Evolutionary conservation across 1,284 basidiomycete genomes (phyloP), one percentile per base, ranked within the genome.

Genomic region (Pseudozyma sp.): DNA sequence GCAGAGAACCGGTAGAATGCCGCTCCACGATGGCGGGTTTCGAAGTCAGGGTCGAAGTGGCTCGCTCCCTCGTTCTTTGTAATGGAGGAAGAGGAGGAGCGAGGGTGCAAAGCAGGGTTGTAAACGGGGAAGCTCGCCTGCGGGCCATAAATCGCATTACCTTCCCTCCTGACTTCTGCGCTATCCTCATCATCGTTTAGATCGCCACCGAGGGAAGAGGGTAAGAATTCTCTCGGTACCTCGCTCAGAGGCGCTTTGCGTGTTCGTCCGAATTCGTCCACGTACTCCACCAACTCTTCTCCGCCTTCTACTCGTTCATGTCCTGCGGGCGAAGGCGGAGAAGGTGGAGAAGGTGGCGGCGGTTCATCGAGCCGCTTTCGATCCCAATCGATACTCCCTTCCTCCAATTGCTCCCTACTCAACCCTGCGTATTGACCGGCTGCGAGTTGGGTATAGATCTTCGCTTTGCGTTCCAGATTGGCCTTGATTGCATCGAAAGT

Each of bases 1-100:
- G 85, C 88, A 3, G 93, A 92, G 85, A 98, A 95, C 79, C 92
- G 90, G 83, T 95, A 96, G 86, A 92, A 93, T 0, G 90, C 95
- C 0, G 95, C 94, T 38, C 93, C 95, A 79, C 91, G 91, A n/a
- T 91, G 89, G 9, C 95, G 91, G 11, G 92, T 90, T 85, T 99
- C 95, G 55, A 87, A 87, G 0, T 89, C 88, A 0, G 93, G 88
- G 84, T 97, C 93, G 84, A 94, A 98, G 83, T 95, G 39, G 39
- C 7, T 16, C 19, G n/a, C 36, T 38, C 50, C 51, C 36, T 21
- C 35, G 5, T 38, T 31, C 25, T 31, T 31, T 3, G 25, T 6
- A 31, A 31, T 31, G 25, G 25, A 31, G 25, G 25, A 31, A 31
- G 25, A 31, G 25, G 25, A 31, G 25, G 25, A 31, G 25, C 25